Base-by-base conservation (phyloP, 306 rosid species). In the Mucuna pruriens region DNA sequence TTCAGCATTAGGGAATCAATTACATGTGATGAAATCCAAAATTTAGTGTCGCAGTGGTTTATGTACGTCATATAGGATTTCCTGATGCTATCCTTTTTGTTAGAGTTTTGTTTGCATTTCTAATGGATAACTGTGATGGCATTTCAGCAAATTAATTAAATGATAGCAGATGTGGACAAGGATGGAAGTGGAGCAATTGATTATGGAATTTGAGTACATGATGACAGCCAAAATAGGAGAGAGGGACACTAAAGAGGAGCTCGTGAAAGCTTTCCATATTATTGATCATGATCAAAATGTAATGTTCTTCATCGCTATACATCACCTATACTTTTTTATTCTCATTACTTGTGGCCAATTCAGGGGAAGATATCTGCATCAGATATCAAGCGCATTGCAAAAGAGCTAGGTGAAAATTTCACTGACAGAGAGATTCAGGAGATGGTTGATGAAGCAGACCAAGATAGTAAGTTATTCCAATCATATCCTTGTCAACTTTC, bases 141-240 rank as follows among this genome's bases (percentile, higher is more conserved):
- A 61, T 89, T 88, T 69, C 94, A 92, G 98, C 97, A 91, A 92
- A 92, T 94, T 36, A 78, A 73, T 51, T 89, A 94, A 90, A 94
- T 94, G 98, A 94, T 92, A 81, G 94, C 97, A 71, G 98, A 94
- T 81, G 98, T 94, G 75, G 97, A 94, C 84, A 94, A 89, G 90
- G 98, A 94, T 85, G 97, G 98, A 29, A 94, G 97, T 84, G 98
- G 98, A 74, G 90, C 95, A 71, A 94, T 94, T 51, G 98, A 92
- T 60, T 94, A 90, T 52, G 97, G 98, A 94, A 61, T 94, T 94
- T 86, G 94, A 80, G 77, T 77, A 92, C 84, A 94, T 92, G 98
- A 88, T 94, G 98, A 94, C 98, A 0, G 97, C 93, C 45, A 92
- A 94, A 86, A 92, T 94, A 45, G 97, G 98, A 75, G 98, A 94